A percentile compares a stretch with the other conserved stretches of the same genome.
Evolutionary conservation across 495 filamentous ascomycete species (phyloP).

Genomic region (Penicillium macrosclerotiorum): DNA sequence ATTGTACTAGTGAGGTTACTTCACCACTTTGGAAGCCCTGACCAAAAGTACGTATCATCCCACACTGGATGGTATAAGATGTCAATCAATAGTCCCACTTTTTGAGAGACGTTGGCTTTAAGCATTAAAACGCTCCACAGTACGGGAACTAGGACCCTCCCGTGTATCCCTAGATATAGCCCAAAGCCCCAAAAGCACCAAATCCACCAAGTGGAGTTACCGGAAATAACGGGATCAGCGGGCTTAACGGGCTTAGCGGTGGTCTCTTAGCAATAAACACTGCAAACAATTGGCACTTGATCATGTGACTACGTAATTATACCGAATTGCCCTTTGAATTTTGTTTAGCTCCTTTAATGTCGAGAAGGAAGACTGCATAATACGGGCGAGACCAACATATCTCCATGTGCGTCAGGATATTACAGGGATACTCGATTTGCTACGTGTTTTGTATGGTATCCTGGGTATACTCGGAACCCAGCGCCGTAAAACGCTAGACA

Average conservation of each 20-base stretch:
- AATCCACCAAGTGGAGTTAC: background rate
- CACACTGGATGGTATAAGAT: background rate
- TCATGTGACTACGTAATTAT: background rate
- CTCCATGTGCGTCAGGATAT: too few species aligned
- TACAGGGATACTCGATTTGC: too few species aligned
- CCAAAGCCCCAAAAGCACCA: background rate
- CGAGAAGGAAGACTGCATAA: too few species aligned
- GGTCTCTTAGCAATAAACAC: background rate
- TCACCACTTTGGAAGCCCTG: background rate
- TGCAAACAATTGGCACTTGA: background rate
- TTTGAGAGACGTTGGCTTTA: background rate
- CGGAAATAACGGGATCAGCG: background rate
- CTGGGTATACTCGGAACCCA: too few species aligned
- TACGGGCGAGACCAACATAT: too few species aligned
- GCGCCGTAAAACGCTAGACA: too few species aligned
- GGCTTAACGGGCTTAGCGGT: slow-evolving; percentile 3
- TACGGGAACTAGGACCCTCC: background rate
- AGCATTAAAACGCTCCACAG: too few species aligned
- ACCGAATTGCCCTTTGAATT: background rate
- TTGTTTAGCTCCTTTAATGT: too few species aligned
- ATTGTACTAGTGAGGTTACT: background rate
- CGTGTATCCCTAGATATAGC: background rate
- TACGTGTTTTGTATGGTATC: too few species aligned
- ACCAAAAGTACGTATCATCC: background rate
- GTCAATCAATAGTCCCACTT: background rate